These are phyloP conservation scores for Cystoisospora suis DNA, from an alignment of 169 alveolate species.

Conservation along the genomic window DNA sequence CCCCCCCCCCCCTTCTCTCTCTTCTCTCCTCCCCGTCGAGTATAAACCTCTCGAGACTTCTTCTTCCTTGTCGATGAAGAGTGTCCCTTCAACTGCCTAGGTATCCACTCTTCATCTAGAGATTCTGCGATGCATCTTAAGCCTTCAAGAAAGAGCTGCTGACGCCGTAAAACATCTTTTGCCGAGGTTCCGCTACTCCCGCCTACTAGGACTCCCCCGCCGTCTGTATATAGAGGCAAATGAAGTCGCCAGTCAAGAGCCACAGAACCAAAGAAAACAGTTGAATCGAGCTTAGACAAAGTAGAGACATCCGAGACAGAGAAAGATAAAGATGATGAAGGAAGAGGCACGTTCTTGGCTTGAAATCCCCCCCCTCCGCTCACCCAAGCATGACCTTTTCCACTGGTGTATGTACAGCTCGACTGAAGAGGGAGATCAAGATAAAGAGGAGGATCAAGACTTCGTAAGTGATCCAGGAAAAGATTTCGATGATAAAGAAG, in stretches of 20 bases:
- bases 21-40: neutral
- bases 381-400: neutral
- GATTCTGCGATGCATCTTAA: neutral
- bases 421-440: neutral
- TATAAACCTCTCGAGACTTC: neutral
- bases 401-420: neutral
- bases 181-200: neutral
- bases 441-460: too few species aligned
- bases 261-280: too few species aligned
- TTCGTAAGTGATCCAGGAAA: too few species aligned
- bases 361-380: neutral
- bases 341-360: neutral
- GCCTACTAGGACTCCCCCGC: too few species aligned
- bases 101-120: slow-evolving; percentile 10
- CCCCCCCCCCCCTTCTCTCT: neutral
- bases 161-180: neutral
- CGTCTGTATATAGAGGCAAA: slow-evolving; percentile 4
- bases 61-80: too few species aligned
- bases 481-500: too few species aligned
- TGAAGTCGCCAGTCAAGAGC: slow-evolving; percentile 11
- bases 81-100: neutral
- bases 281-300: too few species aligned
- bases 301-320: neutral
- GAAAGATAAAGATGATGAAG: neutral
- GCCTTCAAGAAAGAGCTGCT: slow-evolving; percentile 15